Evolutionary conservation across 768 basidiomycete genomes (phyloP), one percentile per base, ranked within the genome.

Genomic region (Boletus eberwhitei): DNA sequence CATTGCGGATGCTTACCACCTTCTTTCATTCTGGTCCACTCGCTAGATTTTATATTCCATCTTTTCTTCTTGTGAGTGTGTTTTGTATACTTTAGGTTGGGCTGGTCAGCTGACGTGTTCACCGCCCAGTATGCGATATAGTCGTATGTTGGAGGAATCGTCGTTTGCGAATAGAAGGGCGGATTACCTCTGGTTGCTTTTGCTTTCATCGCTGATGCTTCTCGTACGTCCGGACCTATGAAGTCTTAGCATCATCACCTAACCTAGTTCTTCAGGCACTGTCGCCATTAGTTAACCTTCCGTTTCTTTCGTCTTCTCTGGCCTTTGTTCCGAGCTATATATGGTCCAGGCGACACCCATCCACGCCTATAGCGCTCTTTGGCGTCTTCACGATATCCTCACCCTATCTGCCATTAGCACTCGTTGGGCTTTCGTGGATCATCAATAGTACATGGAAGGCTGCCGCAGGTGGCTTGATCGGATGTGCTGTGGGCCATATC

Each of bases 291-390:
- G 85, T 97, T 66, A 93, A 92, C 59, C 82, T 95, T 16, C 93
- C 94, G 0, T 96, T 97, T 76, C 85, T 98, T 42, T 95, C 94
- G 5, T 90, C 93, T 0, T 86, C 93, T 0, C 81, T 96, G 31
- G 93, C 94, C 1, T 97, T 96, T 65, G 91, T 96, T 3, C 89
- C 96, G 4, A 97, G 98, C 38, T 99, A 99, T 70, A 78, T 98
- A 55, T 99, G 97, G 97, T 93, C 94, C 17, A 78, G 96, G 49
- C 81, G 94, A 21, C 96, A 99, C 68, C 94, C 96, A 4, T 85
- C 88, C 5, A 92, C 93, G 4, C 92, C 93, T n/a, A 93, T 99
- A 54, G 95, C 93, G 3, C 82, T 99, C 16, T 97, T 99, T 63
- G 96, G 96, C 9, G 76, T 98, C 26, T 79, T 98, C 64, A 98